phyloP scores from a whole-genome alignment of 1,284 basidiomycete species.

The Veloboletus limbatus region DNA sequence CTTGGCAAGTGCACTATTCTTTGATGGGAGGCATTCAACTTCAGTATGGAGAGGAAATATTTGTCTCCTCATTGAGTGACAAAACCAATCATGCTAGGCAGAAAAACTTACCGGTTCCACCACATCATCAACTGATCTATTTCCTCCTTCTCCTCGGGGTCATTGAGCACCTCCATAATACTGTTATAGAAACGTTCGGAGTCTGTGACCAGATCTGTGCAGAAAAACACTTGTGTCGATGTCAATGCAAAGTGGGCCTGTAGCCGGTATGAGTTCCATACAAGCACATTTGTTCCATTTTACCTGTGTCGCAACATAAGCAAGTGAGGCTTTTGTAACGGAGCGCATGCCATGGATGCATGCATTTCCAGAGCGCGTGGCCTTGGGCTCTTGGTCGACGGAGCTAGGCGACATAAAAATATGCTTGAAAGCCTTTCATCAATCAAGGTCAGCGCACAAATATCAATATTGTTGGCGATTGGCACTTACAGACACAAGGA shows the following conservation, averaged over 20 bases:
- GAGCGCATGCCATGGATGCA: slow-evolving; percentile 1
- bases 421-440: slow-evolving; percentile 10
- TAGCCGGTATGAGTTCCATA: too few species aligned
- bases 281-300: too few species aligned
- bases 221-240: slow-evolving; percentile 3
- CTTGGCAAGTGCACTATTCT: too few species aligned
- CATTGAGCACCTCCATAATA: neutral
- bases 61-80: neutral
- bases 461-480: too few species aligned
- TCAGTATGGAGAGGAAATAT: neutral
- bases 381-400: slow-evolving; percentile 2
- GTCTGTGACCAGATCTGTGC: neutral
- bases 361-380: neutral
- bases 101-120: slow-evolving; percentile 1
- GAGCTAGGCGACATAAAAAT: slow-evolving; percentile 8
- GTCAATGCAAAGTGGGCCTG: neutral
- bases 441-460: too few species aligned
- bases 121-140: neutral
- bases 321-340: slow-evolving; percentile 1
- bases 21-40: neutral
- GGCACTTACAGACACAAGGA: neutral
- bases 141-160: neutral
- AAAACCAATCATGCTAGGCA: too few species aligned
- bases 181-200: slow-evolving; percentile 1
- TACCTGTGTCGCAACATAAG: slow-evolving; percentile 6